Evolutionary conservation across 176 grass and related monocot species (phyloP).

Genomic region (Aegilops umbellulata): DNA sequence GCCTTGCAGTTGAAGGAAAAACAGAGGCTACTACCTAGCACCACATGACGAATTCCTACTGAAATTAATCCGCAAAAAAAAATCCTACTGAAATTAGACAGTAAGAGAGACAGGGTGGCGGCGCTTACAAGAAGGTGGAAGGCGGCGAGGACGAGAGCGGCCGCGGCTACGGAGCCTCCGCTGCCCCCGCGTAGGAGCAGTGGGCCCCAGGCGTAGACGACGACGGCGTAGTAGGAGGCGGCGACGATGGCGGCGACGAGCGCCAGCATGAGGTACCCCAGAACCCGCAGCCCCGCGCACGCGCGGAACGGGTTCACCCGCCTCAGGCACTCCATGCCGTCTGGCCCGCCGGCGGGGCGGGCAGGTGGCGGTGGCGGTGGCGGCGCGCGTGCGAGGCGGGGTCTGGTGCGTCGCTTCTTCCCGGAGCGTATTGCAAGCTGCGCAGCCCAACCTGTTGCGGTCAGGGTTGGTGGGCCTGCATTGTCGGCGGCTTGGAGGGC

Average conservation of each 20-base stretch:
- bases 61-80: too few species aligned
- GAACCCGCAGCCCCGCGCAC: conserved; percentile 49
- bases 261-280: conserved; percentile 72
- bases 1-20: not conserved
- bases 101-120: not conserved
- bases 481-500: not conserved
- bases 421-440: not conserved
- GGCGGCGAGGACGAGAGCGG: conserved; percentile 39
- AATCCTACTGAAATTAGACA: not conserved
- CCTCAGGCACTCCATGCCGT: conserved; percentile 55
- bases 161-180: conserved; percentile 18
- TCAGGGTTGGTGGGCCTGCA: not conserved
- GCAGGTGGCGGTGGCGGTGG: conserved; percentile 1
- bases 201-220: conserved; percentile 72
- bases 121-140: conserved; percentile 71
- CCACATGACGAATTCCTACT: not conserved
- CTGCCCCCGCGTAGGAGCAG: conserved; percentile 26
- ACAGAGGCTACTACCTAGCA: not conserved
- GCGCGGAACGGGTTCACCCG: conserved; percentile 63
- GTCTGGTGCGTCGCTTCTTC: not conserved
- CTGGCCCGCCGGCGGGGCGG: not conserved
- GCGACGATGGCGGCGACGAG: conserved; percentile 61
- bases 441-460: not conserved
- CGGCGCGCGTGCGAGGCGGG: not conserved
- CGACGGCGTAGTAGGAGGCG: conserved; percentile 79